A percentile compares a stretch with the other conserved stretches of the same genome.
These are phyloP conservation scores for Nectriaceae sp. DNA, from an alignment of 2,329 filamentous ascomycete species.

Conservation along the genomic window DNA sequence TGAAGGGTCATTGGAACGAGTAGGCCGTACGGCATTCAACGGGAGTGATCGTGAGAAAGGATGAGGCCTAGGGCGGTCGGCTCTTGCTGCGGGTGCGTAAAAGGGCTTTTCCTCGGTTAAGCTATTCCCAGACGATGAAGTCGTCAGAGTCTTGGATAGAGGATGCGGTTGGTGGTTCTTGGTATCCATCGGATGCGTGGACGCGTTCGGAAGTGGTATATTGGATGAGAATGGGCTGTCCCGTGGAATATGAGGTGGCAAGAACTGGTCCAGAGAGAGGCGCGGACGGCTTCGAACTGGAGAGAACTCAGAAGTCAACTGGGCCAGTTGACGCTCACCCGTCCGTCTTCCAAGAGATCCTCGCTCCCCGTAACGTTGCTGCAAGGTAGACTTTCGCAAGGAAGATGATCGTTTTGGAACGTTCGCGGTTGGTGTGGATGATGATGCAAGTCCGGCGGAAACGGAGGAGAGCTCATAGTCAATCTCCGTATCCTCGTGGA, in stretches of 20 bases:
- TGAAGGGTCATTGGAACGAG: slow-evolving; percentile 31
- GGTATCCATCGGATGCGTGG: slow-evolving; percentile 39
- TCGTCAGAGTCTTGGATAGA: slow-evolving; percentile 81
- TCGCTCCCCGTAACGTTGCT: slow-evolving; percentile 76
- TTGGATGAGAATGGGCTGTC: slow-evolving; percentile 66
- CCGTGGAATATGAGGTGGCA: slow-evolving; percentile 61
- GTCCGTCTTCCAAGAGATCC: slow-evolving; percentile 63
- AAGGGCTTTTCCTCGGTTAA: slow-evolving; percentile 65
- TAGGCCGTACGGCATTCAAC: slow-evolving; percentile 40
- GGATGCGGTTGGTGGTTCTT: slow-evolving; percentile 69
- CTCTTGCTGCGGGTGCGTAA: slow-evolving; percentile 32
- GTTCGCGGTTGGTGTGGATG: slow-evolving; percentile 48
- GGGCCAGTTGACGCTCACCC: slow-evolving; percentile 57
- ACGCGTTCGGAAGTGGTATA: slow-evolving; percentile 56
- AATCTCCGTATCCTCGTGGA: slow-evolving; percentile 47
- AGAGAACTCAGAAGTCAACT: slow-evolving; percentile 53
- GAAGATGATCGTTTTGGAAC: slow-evolving; percentile 73
- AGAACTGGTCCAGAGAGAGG: slow-evolving; percentile 77
- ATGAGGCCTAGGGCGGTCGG: slow-evolving; percentile 31
- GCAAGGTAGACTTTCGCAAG: slow-evolving; percentile 81
- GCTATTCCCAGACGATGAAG: slow-evolving; percentile 82
- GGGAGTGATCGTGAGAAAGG: slow-evolving; percentile 42
- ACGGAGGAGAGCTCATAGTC: slow-evolving; percentile 56
- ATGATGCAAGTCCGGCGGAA: slow-evolving; percentile 30
- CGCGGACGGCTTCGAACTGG: slow-evolving; percentile 68